phyloP scores from a whole-genome alignment of 2,329 filamentous ascomycete species.

The Alternaria gaisen region DNA sequence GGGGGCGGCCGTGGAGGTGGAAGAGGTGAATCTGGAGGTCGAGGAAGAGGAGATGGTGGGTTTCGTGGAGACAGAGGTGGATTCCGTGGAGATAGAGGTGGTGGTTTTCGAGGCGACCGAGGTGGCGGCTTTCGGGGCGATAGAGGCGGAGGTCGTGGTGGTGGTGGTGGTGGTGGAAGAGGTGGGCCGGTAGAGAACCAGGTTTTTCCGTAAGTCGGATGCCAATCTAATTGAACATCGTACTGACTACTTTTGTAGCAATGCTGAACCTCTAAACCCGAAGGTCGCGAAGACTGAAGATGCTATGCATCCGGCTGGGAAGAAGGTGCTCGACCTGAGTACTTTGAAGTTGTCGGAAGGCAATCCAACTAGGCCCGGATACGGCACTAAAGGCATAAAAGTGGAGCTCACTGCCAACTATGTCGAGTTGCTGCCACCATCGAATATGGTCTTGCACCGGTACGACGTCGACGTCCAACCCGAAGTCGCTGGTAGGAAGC shows the following conservation, averaged over 20 bases:
- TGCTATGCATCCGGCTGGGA: constrained; percentile 17
- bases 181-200: no score
- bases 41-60: neutral
- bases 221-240: no score
- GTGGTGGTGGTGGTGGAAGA: constrained; percentile 1
- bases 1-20: constrained; percentile 8
- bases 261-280: no score
- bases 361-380: constrained; percentile 24
- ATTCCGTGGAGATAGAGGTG: neutral
- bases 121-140: neutral
- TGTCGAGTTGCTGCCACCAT: constrained; percentile 26
- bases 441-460: constrained; percentile 21
- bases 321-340: constrained; percentile 21
- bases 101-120: neutral
- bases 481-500: constrained; percentile 25
- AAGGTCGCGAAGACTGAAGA: constrained; percentile 23
- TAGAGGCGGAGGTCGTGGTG: constrained; percentile 3
- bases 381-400: constrained; percentile 24
- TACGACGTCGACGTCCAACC: constrained; percentile 23
- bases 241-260: no score
- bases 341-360: constrained; percentile 17
- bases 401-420: constrained; percentile 32
- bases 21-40: neutral
- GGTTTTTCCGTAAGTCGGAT: no score
- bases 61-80: neutral